Percentiles rank a stretch among this genome's conserved stretches.
Evolutionary conservation across 108 stramenopile genomes (phyloP).

Genomic region (Phaeodactylum tricornutum): DNA sequence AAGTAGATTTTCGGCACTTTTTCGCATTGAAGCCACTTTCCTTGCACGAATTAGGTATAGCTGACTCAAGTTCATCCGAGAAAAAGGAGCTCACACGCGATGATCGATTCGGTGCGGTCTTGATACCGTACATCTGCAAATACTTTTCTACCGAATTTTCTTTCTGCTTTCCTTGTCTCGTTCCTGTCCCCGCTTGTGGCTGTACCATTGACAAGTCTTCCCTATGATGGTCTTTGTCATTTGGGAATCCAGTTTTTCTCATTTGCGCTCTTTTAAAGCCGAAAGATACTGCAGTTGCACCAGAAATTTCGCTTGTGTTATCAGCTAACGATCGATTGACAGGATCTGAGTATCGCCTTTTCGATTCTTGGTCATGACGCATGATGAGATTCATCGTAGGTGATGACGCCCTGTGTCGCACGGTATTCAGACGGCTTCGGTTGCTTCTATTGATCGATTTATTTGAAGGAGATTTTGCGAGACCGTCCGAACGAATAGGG

Average conservation of each 20-base stretch:
- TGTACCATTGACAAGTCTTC: background rate
- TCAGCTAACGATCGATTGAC: background rate
- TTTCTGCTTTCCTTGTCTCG: background rate
- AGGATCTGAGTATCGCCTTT: background rate
- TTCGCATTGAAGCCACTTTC: too few species aligned
- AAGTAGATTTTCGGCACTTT: too few species aligned
- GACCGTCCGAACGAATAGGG: background rate
- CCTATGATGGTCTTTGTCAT: too few species aligned
- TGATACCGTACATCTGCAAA: constrained; percentile 1
- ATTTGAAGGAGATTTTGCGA: background rate
- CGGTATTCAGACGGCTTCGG: background rate
- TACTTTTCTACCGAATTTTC: constrained; percentile 1
- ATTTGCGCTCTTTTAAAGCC: constrained; percentile 1
- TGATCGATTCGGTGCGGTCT: background rate
- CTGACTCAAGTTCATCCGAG: too few species aligned
- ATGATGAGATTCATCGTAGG: constrained; percentile 3
- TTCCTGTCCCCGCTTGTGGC: background rate
- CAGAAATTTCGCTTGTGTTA: background rate
- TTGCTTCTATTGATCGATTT: background rate
- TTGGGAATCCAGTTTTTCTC: too few species aligned
- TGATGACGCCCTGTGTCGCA: constrained; percentile 1
- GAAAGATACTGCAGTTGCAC: background rate
- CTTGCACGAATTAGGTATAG: too few species aligned
- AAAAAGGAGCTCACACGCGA: too few species aligned
- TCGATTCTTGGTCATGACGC: constrained; percentile 1